These are phyloP conservation scores for Podospora pseudopauciseta DNA, from an alignment of 495 filamentous ascomycete species.

Conservation along the genomic window DNA sequence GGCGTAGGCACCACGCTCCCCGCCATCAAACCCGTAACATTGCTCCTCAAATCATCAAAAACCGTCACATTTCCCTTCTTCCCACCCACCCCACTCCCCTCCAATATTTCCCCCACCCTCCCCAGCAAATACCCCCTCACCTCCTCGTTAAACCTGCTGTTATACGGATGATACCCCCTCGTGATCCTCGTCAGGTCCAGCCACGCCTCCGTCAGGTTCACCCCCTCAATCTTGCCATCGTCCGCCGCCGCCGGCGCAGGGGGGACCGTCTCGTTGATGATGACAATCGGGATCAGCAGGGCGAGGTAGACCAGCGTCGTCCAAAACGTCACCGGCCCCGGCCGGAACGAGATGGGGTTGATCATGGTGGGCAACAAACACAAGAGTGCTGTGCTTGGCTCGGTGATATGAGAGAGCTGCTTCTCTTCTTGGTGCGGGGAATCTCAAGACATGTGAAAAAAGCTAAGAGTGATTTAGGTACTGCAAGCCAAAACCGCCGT, in stretches of 20 bases:
- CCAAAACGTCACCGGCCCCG: slow-evolving; percentile 69
- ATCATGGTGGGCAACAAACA: slow-evolving; percentile 21
- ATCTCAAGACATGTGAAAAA: neutral
- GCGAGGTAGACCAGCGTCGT: slow-evolving; percentile 66
- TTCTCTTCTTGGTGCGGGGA: neutral
- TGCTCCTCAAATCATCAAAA: slow-evolving; percentile 77
- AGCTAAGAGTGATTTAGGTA: neutral
- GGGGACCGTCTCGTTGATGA: slow-evolving; percentile 73
- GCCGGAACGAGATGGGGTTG: slow-evolving; percentile 51
- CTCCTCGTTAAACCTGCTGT: slow-evolving; percentile 76
- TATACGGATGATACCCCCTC: slow-evolving; percentile 81
- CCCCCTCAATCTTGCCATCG: slow-evolving; percentile 33
- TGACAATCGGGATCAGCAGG: slow-evolving; percentile 63
- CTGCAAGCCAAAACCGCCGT: neutral
- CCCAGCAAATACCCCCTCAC: slow-evolving; percentile 72
- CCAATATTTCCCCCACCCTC: slow-evolving; percentile 65
- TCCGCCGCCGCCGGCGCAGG: slow-evolving; percentile 47
- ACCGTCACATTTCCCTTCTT: slow-evolving; percentile 49
- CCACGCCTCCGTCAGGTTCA: slow-evolving; percentile 85
- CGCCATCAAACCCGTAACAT: slow-evolving; percentile 55
- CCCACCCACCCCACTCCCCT: slow-evolving; percentile 48
- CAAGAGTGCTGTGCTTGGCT: neutral
- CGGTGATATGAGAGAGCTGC: neutral
- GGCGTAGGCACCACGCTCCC: slow-evolving; percentile 23
- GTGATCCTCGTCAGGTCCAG: slow-evolving; percentile 71